Conservation (phyloP, 139 green algal species). For the Monoraphidium neglectum region DNA sequence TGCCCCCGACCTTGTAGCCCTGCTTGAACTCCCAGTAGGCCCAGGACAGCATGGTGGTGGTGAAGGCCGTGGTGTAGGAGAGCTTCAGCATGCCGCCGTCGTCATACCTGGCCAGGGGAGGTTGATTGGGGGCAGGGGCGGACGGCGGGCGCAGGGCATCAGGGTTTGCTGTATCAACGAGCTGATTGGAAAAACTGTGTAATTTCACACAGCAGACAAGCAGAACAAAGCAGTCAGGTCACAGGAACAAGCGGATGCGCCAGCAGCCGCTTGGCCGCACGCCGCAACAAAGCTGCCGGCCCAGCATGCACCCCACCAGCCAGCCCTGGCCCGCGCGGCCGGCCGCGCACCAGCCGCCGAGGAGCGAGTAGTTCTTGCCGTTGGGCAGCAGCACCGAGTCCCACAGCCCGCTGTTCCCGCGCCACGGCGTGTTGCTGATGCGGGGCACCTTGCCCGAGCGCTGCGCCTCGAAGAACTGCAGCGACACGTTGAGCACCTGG, state of each 20-base stretch:
- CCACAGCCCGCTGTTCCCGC: slow-evolving; percentile 34
- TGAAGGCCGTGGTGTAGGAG: slow-evolving; percentile 36
- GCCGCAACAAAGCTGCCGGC: too few species aligned
- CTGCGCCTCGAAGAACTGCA: slow-evolving; percentile 42
- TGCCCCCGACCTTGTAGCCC: slow-evolving; percentile 24
- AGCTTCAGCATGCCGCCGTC: slow-evolving; percentile 40
- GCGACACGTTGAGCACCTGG: slow-evolving; percentile 36
- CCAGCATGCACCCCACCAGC: not conserved
- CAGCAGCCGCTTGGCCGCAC: not conserved
- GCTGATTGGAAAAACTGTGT: not conserved
- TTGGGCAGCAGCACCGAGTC: slow-evolving; percentile 37
- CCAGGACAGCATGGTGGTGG: slow-evolving; percentile 34
- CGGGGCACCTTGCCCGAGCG: slow-evolving; percentile 32
- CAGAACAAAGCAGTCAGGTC: not conserved
- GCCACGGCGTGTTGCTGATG: slow-evolving; percentile 34
- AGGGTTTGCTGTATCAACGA: not conserved
- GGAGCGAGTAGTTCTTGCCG: slow-evolving; percentile 32
- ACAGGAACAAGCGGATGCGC: not conserved
- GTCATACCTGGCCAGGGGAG: too few species aligned
- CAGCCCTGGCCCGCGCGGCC: too few species aligned
- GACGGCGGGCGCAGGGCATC: not conserved
- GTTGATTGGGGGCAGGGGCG: too few species aligned
- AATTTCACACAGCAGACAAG: not conserved
- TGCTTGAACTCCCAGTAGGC: slow-evolving; percentile 33
- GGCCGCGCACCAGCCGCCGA: slow-evolving; percentile 26